phyloP scores from a whole-genome alignment of 2,329 filamentous ascomycete species.

The Lomentospora prolificans region DNA sequence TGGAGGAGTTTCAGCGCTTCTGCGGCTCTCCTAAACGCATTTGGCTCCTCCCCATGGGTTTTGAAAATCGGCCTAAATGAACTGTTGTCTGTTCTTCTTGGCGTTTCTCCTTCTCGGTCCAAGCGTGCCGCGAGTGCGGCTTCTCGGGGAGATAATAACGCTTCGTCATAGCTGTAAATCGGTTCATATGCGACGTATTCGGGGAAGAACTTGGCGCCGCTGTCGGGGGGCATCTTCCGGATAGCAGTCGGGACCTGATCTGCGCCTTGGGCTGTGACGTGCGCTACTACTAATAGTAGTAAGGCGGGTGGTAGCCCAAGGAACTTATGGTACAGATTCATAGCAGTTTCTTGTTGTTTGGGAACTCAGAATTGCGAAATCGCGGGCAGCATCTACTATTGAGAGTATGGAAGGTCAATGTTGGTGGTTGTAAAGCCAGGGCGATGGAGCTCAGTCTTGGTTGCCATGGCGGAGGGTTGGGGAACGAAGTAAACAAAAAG shows the following conservation, averaged over 20 bases:
- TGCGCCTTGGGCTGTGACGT: constrained; percentile 1
- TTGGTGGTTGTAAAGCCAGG: no score
- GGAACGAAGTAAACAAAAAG: background rate
- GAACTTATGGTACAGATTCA: constrained; percentile 4
- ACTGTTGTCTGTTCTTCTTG: constrained; percentile 9
- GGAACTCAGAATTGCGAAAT: background rate
- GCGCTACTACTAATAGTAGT: constrained; percentile 5
- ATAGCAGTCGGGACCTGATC: constrained; percentile 45
- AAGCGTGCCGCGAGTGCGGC: constrained; percentile 21
- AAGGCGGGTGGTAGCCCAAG: constrained; percentile 4
- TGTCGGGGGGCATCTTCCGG: constrained; percentile 61
- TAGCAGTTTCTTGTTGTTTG: background rate
- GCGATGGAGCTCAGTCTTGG: background rate
- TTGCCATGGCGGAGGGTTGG: background rate
- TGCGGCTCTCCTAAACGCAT: constrained; percentile 31
- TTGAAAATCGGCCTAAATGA: constrained; percentile 41
- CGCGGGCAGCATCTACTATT: background rate
- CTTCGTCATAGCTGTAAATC: constrained; percentile 11
- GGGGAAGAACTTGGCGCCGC: constrained; percentile 63
- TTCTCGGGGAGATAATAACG: constrained; percentile 19
- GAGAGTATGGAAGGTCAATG: no score
- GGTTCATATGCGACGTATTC: constrained; percentile 48
- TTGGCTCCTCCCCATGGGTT: constrained; percentile 26
- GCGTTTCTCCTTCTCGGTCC: constrained; percentile 19
- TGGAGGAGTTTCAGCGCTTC: constrained; percentile 38